Evolutionary conservation across 2,329 filamentous ascomycete genomes (phyloP), one percentile per base, ranked within the genome.

Genomic region (Berkeleyomyces rouxiae): DNA sequence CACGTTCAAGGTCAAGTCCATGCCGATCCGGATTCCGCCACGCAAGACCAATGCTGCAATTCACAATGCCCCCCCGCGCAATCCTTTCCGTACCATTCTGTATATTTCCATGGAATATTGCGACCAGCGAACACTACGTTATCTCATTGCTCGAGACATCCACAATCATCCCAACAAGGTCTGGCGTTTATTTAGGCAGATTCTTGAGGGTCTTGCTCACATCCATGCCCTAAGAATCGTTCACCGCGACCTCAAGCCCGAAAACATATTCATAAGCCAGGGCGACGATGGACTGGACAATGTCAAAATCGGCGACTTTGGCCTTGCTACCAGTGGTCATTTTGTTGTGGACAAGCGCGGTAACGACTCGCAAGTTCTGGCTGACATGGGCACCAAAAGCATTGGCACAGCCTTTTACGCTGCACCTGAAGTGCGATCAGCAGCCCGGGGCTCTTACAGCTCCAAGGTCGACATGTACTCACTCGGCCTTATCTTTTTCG

Each of bases 41-140:
- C 43, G 43, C 7, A 59, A 59, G 37, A 23, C n/a, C 7, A 46
- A 33, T n/a, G n/a, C 16, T 36, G 13, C n/a, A 3, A 6, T n/a
- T 6, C 23, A 23, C 59, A 37, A 10, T n/a, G 57, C 11, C 46
- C 49, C 77, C 80, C 62, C 77, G 80, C 51, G 40, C 57, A 63
- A 40, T 37, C 74, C 82, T 3, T 80, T 82, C 65, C 82, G 82
- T 61, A 91, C 87, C 0, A 85, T 91, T 5, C 79, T 99, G 49
- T 99, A 96, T 71, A 97, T 99, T 63, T 93, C 95, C 65, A 99
- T 99, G 93, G 93, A 99, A 71, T 95, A 96, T 68, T 99, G 93
- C 70, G 92, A 97, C 71, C 93, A 92, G 70, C 83, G 88, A 80
- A 97, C 93, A 0, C 80, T 99, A 40, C 86, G 91, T 23, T 90